Percentiles rank a stretch among this genome's conserved stretches.
Evolutionary conservation across 495 filamentous ascomycete species (phyloP).

Genomic region (Usnea hakonensis): DNA sequence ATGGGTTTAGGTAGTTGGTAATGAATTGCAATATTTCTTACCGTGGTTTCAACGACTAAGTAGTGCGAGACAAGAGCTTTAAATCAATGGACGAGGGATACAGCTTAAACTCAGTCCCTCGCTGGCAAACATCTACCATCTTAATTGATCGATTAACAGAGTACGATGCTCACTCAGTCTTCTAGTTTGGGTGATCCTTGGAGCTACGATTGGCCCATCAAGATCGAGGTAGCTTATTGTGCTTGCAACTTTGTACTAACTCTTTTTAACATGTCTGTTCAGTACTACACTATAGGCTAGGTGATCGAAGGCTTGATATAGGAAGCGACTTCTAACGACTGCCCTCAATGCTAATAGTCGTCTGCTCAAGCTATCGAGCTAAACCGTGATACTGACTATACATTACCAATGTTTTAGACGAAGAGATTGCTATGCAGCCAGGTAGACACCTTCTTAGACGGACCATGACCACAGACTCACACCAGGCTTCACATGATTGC

Average conservation of each 20-base stretch:
- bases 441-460: not conserved
- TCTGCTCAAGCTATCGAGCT: not conserved
- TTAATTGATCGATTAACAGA: not conserved
- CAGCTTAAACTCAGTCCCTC: too few relatives aligned
- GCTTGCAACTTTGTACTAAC: not conserved
- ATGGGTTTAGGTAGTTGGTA: not conserved
- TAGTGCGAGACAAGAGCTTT: too few relatives aligned
- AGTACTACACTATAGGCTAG: not conserved
- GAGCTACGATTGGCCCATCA: not conserved
- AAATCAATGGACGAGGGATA: too few relatives aligned
- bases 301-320: not conserved
- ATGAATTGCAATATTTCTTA: not conserved
- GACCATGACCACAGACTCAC: not conserved
- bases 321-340: not conserved
- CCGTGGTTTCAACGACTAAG: too few relatives aligned
- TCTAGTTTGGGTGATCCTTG: not conserved
- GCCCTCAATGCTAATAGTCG: not conserved
- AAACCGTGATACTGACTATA: not conserved
- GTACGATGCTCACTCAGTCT: not conserved
- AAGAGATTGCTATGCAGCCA: not conserved
- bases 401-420: not conserved
- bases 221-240: not conserved
- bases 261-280: not conserved
- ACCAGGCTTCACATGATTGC: not conserved
- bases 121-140: too few relatives aligned